Evolutionary conservation across 805 yeast genomes (phyloP).

Genomic region (Ogataea trehalophila): DNA sequence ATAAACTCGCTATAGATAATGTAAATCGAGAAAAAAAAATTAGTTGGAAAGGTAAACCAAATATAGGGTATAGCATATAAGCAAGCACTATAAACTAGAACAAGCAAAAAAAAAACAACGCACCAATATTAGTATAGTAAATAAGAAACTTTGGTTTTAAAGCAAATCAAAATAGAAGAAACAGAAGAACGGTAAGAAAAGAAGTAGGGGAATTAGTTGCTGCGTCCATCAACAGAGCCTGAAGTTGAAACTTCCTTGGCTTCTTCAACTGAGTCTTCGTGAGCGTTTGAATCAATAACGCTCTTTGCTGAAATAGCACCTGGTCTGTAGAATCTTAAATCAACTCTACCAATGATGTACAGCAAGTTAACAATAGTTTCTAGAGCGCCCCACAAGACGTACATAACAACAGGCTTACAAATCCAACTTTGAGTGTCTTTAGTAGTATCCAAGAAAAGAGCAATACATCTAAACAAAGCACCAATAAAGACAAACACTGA

Average conservation of each 20-base stretch:
- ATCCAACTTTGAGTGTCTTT: constrained; percentile 37
- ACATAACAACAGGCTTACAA: constrained; percentile 54
- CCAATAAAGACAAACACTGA: constrained; percentile 47
- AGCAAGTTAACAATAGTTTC: constrained; percentile 54
- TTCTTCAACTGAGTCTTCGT: constrained; percentile 1
- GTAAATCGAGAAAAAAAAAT: too few species aligned
- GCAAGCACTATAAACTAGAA: too few species aligned
- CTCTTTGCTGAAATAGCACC: constrained; percentile 31
- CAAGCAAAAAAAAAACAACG: too few species aligned
- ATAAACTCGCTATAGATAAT: too few species aligned
- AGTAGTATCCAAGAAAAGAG: constrained; percentile 35
- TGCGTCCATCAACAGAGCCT: too few species aligned
- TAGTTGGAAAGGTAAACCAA: too few species aligned
- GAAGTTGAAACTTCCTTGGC: constrained; percentile 1
- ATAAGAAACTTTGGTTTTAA: too few species aligned
- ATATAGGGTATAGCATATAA: too few species aligned
- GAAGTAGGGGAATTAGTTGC: too few species aligned
- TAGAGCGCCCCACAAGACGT: constrained; percentile 62
- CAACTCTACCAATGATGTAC: constrained; percentile 62
- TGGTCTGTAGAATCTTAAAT: constrained; percentile 76
- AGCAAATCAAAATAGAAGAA: too few species aligned
- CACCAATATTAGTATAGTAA: too few species aligned
- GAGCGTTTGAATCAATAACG: neutral
- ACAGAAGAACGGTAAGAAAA: too few species aligned
- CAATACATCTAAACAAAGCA: constrained; percentile 46